A percentile compares a stretch with the other conserved stretches of the same genome.
These are phyloP conservation scores for Teunomyces atbi DNA, from an alignment of 805 yeast genomes.

Conservation along the genomic window DNA sequence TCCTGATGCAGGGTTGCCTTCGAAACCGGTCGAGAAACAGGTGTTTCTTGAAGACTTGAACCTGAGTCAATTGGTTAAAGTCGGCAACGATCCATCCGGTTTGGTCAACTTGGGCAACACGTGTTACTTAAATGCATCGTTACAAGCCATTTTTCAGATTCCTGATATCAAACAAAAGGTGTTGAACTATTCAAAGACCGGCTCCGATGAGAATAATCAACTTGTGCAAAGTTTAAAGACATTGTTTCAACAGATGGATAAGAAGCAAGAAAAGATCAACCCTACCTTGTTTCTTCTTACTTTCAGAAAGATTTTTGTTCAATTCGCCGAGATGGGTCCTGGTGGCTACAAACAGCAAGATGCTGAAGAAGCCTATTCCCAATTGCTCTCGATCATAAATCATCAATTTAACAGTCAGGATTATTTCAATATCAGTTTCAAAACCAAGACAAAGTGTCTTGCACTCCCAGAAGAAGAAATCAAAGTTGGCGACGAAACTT, in stretches of 20 bases:
- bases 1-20: constrained; percentile 62
- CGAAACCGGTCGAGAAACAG: constrained; percentile 50
- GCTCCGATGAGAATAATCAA: constrained; percentile 12
- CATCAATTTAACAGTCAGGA: constrained; percentile 50
- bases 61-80: constrained; percentile 38
- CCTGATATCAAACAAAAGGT: constrained; percentile 39
- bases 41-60: constrained; percentile 71
- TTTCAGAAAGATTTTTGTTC: constrained; percentile 73
- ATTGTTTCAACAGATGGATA: constrained; percentile 45
- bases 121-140: constrained; percentile 70
- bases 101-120: constrained; percentile 72
- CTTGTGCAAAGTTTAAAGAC: constrained; percentile 34
- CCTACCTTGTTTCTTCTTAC: constrained; percentile 68
- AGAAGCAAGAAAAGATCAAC: constrained; percentile 48
- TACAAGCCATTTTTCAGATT: constrained; percentile 53
- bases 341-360: constrained; percentile 92
- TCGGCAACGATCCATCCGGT: constrained; percentile 58
- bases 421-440: constrained; percentile 64
- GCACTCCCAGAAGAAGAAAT: constrained; percentile 36
- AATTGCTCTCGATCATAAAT: constrained; percentile 56
- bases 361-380: constrained; percentile 94
- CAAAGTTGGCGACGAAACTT: constrained; percentile 41
- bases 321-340: constrained; percentile 76
- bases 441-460: constrained; percentile 61
- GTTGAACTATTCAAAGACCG: constrained; percentile 6